Base-by-base conservation (phyloP, 352 stramenopile genomes). In the Pythium brachiatum region DNA sequence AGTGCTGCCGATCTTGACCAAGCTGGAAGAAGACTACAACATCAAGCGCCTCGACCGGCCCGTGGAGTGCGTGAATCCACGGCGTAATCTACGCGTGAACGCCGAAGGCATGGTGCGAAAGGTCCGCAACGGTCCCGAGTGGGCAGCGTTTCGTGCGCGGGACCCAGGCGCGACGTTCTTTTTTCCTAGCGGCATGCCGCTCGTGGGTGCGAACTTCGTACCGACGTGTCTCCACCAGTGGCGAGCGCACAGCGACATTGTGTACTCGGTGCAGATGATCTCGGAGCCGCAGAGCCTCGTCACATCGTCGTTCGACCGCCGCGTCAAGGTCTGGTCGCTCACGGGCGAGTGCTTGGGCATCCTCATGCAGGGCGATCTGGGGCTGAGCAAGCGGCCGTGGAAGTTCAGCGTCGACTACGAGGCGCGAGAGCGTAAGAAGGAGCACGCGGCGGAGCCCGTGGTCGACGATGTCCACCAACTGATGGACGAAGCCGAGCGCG, bases 221-320 rank as follows among this genome's bases (percentile, higher is more conserved):
- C 62, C 62, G 11, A 43, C 43, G n/a, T 72, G 78, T 13, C 57
- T 78, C 29, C 66, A 75, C 51, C 81, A 86, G 48, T 95, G 86
- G 86, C 75, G 76, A 34, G 85, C 80, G 12, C 86, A 95, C 55
- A 64, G 68, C 39, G 85, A 93, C 65, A 74, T 89, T 20, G 73
- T 95, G 47, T 91, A 92, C 59, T 90, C 79, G 21, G 67, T 90
- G 25, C 82, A 94, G 56, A 73, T 89, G 64, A 83, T 90, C 54
- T n/a, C 59, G 25, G 79, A 92, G 55, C 76, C 78, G 32, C 72
- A 73, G 62, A 92, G 78, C 27, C 57, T 95, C 16, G 62, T 95
- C 63, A 89, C 85, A 25, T 86, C 81, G 27, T 90, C 83, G 13
- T 91, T 90, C 52, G 85, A 95, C 54, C 83, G 86, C 4, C 79